Conservation (phyloP, 805 yeast genomes). For the Kuraishia molischiana region DNA sequence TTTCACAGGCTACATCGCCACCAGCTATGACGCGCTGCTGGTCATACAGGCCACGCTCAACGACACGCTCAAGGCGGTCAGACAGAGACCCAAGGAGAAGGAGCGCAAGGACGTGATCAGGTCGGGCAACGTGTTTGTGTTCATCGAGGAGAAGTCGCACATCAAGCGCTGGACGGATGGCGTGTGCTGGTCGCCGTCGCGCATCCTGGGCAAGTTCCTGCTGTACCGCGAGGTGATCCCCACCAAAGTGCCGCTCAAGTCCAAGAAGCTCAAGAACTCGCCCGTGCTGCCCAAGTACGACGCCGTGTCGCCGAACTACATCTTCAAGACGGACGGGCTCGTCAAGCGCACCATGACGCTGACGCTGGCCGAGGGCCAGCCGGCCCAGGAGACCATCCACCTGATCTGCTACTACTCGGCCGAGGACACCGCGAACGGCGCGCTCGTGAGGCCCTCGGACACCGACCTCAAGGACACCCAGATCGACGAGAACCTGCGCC, state of each 20-base stretch:
- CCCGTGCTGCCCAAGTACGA: slow-evolving; percentile 1
- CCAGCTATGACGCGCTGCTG: slow-evolving; percentile 75
- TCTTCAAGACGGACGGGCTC: slow-evolving; percentile 62
- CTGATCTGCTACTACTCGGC: slow-evolving; percentile 72
- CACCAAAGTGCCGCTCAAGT: slow-evolving; percentile 21
- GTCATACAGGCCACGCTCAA: slow-evolving; percentile 72
- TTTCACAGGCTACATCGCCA: slow-evolving; percentile 65
- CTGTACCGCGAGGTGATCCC: slow-evolving; percentile 59
- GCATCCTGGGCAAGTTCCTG: slow-evolving; percentile 78
- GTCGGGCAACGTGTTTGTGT: slow-evolving; percentile 78
- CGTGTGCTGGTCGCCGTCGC: slow-evolving; percentile 86
- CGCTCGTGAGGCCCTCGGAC: slow-evolving; percentile 48
- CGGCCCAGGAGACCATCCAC: slow-evolving; percentile 44
- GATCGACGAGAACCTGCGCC: slow-evolving; percentile 39
- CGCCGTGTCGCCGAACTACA: slow-evolving; percentile 21
- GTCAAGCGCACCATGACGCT: slow-evolving; percentile 77
- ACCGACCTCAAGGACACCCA: slow-evolving; percentile 36
- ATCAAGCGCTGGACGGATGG: slow-evolving; percentile 97
- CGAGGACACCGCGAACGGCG: slow-evolving; percentile 56
- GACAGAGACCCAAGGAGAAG: slow-evolving; percentile 73
- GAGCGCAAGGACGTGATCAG: slow-evolving; percentile 59
- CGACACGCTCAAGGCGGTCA: slow-evolving; percentile 48
- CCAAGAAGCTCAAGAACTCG: slow-evolving; percentile 3
- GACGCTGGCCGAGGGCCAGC: slow-evolving; percentile 25
- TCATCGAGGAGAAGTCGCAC: slow-evolving; percentile 72